A percentile compares a stretch with the other conserved stretches of the same genome.
Conservation (phyloP, 2,329 filamentous ascomycete genomes). For the Sporothrix inflata region DNA sequence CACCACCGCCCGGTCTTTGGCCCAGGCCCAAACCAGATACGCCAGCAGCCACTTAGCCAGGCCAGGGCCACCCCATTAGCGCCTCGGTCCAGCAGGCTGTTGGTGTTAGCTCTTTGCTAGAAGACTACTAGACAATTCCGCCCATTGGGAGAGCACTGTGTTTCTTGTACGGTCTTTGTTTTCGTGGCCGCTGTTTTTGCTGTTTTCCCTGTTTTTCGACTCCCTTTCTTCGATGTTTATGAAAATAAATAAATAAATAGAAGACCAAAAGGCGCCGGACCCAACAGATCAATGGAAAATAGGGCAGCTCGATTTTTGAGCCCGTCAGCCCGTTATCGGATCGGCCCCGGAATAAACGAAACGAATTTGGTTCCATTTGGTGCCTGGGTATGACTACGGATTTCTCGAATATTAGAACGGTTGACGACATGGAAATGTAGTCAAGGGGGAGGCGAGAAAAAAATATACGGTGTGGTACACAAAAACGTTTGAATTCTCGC, state of each 20-base stretch:
- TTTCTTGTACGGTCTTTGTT: not conserved
- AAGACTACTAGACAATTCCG: not conserved
- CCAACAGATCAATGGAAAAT: conserved; percentile 5
- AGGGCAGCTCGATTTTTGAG: conserved; percentile 14
- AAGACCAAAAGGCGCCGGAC: not conserved
- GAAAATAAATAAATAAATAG: not conserved
- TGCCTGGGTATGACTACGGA: not conserved
- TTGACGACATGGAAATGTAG: not conserved
- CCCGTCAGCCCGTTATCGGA: conserved; percentile 7
- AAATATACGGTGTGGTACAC: not conserved
- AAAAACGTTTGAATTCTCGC: conserved; percentile 10
- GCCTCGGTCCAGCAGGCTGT: conserved; percentile 1
- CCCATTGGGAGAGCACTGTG: not conserved
- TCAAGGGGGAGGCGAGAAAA: not conserved
- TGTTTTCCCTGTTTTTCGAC: conserved; percentile 11
- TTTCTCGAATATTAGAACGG: not conserved
- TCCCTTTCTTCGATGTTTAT: not conserved
- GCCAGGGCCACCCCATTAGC: conserved; percentile 4
- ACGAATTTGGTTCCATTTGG: not conserved
- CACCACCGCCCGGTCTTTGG: conserved; percentile 3
- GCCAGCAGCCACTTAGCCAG: not conserved
- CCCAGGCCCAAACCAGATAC: conserved; percentile 12
- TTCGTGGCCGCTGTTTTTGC: not conserved
- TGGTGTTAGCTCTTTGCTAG: conserved; percentile 5
- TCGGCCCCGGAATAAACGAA: not conserved